Base-by-base conservation (phyloP, 2,329 filamentous ascomycete genomes). In the Colletotrichum sp. region DNA sequence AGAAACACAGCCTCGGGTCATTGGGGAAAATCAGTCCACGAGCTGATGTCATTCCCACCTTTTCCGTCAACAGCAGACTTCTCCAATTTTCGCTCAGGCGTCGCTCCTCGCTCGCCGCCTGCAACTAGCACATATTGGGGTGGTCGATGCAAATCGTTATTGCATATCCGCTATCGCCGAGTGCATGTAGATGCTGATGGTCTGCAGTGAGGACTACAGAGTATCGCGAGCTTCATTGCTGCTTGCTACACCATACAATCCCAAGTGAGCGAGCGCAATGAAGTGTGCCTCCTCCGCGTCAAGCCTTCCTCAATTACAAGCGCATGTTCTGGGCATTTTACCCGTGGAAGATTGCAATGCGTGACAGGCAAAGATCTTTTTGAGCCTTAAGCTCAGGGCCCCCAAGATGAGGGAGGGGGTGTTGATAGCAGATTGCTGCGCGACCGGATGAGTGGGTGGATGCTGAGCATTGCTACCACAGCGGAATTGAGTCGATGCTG, bases 21-120 rank as follows among this genome's bases (percentile, higher is more conserved):
- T 36, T 27, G 59, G 68, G 44, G 34, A n/a, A 55, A 68, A 75
- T 73, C 70, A 75, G 73, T 65, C 70, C 70, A 75, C 27, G 64
- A 65, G 70, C 73, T 69, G 73, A 75, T 75, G 70, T 75, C 73
- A 73, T 73, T 65, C 64, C 73, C 73, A 68, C 64, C 64, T 63
- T 39, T 72, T 75, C 57, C 73, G 63, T 68, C 73, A 44, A 70
- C 39, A 59, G 70, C 52, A 28, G 15, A 15, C 48, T 48, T 60
- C 44, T 32, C 66, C 64, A 65, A 52, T 68, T 65, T 73, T 68
- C 59, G 36, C 36, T 36, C 30, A 34, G 59, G 59, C 32, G 32
- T 61, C 52, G 30, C 12, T 36, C 64, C 30, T 19, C 19, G n/a
- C 4, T 19, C 22, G 55, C 55, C 13, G 55, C 52, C n/a, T 28